Base-by-base conservation (phyloP, 2,329 filamentous ascomycete genomes). In the Diatrype stigma region DNA sequence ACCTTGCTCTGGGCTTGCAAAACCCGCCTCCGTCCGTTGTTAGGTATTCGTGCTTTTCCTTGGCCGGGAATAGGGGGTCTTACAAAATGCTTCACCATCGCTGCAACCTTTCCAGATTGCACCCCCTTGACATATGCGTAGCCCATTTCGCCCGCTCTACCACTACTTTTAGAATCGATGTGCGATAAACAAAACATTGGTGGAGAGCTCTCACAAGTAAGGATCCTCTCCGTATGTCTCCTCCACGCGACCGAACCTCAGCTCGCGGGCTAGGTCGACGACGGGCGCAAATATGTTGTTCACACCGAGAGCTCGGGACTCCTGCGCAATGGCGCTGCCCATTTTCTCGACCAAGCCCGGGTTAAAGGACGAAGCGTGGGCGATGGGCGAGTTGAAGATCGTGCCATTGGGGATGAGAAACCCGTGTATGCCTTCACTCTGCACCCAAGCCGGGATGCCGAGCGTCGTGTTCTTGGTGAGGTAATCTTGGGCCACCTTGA, bases 361-460 rank as follows among this genome's bases (percentile, higher is more conserved):
- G 62, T 90, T 87, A 72, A 84, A 90, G 0, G 86, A 86, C 61
- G 85, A 89, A 16, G 81, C 86, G 48, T 87, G 81, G 7, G 74
- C 86, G 58, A 90, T 89, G 0, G 87, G 87, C 1, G 84, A 88
- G 68, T 90, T 90, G 73, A 90, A 91, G 52, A 90, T 87, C 1
- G 87, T 90, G 2, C 85, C 86, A 64, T 90, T 90, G 10, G 80
- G 79, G 42, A 86, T 79, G 30, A 89, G 72, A 57, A 90, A 84
- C 1, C 86, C 87, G 60, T 90, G 87, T 42, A 90, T 86, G 35
- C 82, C 86, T 68, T 91, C 87, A 3, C 81, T 86, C 67, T 90
- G 87, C 14, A 87, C 82, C 57, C 89, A 77, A 1, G 87, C 82
- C 6, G 87, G 87, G 48, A 90, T 90, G 0, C 85, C 87, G 8